Evolutionary conservation across 352 stramenopile genomes (phyloP), one percentile per base, ranked within the genome.

Genomic region (Globisporangium sylvaticum): DNA sequence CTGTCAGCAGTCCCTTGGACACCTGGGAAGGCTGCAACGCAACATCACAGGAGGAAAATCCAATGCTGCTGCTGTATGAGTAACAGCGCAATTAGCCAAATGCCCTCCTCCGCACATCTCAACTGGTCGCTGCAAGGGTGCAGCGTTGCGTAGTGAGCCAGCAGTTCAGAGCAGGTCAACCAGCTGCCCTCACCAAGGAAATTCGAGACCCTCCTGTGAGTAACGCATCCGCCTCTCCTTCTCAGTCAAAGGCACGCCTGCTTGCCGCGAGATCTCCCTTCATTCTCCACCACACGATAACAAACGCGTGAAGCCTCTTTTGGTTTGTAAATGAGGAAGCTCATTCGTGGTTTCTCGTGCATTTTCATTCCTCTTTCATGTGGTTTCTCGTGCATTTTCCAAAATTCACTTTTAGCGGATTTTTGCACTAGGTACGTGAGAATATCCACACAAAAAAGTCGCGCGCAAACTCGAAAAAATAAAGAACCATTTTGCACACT

Each of bases 381-480:
- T 57, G 50, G 24, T 57, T 57, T 18, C 8, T 24, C 7, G 8
- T 31, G 50, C 50, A n/a, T 42, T 25, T 39, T 58, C 4, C 20
- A 37, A 39, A 25, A 20, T 18, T 1, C 3, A 57, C 34, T 37
- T n/a, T 4, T 39, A 22, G 24, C 25, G 15, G 29, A 24, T 58
- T 58, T 57, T 58, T 37, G 3, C 24, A n/a, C 22, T 34, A 50
- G 37, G 18, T 50, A 22, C 18, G 22, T 37, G n/a, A 14, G 2
- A 58, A 58, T 25, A 58, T 58, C 53, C 53, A 58, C 53, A n/a
- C 53, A 58, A 58, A 58, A 58, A 58, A 58, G 18, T n/a, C 29
- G 14, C 39, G 12, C 34, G 4, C 34, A 31, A 29, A 32, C 12
- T 22, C 18, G 3, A n/a, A 32, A 32, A 39, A 58, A 58, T 27